A percentile compares a stretch with the other conserved stretches of the same genome.
Conservation (phyloP, 2,329 filamentous ascomycete genomes). For the Fonsecaea multimorphosa region DNA sequence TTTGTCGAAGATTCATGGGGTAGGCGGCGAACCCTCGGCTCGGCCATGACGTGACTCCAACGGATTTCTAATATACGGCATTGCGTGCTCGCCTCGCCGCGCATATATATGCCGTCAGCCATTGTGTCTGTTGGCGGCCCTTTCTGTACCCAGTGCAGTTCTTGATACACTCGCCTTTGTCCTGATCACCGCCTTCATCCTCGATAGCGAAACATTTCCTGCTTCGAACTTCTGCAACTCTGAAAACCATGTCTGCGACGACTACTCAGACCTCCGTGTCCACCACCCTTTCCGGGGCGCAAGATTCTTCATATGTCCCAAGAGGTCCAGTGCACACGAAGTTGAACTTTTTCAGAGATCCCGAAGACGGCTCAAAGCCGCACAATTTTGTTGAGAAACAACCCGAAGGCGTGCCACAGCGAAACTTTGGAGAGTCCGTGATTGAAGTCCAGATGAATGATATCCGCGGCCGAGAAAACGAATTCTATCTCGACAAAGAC, state of each 20-base stretch:
- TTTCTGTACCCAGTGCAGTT: neutral
- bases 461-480: conserved; percentile 71
- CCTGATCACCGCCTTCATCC: neutral
- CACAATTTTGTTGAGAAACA: conserved; percentile 72
- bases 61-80: conserved; percentile 35
- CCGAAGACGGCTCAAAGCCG: conserved; percentile 64
- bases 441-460: conserved; percentile 70
- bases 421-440: conserved; percentile 65
- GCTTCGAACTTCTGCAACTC: neutral
- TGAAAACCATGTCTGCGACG: conserved; percentile 39
- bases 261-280: conserved; percentile 41
- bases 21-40: conserved; percentile 28
- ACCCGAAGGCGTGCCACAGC: conserved; percentile 65
- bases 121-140: neutral
- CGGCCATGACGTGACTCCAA: conserved; percentile 22
- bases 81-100: conserved; percentile 30
- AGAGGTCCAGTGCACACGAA: conserved; percentile 66
- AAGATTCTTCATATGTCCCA: conserved; percentile 51
- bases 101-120: conserved; percentile 15
- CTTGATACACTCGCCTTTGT: neutral
- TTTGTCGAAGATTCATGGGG: conserved; percentile 13
- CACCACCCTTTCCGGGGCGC: conserved; percentile 40
- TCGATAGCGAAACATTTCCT: neutral
- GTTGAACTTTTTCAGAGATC: conserved; percentile 70
- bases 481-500: conserved; percentile 72